A percentile compares a stretch with the other conserved stretches of the same genome.
These are phyloP conservation scores for Termitomyces sp. DNA, from an alignment of 768 basidiomycete genomes.

Conservation along the genomic window DNA sequence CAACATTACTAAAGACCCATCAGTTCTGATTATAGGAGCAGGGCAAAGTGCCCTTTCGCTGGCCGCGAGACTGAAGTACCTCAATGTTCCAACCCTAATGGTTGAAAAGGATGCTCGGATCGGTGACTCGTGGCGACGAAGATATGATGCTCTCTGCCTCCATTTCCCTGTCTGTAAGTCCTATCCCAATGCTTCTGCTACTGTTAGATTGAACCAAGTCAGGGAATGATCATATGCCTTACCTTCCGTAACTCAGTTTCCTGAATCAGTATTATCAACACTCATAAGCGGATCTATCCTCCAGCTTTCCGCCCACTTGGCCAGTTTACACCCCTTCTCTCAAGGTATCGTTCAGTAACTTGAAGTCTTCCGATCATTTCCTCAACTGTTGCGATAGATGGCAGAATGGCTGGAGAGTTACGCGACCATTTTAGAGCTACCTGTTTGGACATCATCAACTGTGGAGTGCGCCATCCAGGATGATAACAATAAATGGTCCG, in stretches of 20 bases:
- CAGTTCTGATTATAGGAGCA: not conserved
- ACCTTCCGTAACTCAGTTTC: not conserved
- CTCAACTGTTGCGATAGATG: not conserved
- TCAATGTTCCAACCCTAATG: too few relatives aligned
- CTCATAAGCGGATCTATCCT: not conserved
- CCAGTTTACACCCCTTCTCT: not conserved
- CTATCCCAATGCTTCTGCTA: too few relatives aligned
- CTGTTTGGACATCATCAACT: not conserved
- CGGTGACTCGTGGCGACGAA: too few relatives aligned
- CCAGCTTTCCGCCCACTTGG: not conserved
- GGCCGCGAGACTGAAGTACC: not conserved
- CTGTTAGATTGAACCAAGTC: not conserved
- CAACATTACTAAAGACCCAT: not conserved
- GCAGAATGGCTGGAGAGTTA: not conserved
- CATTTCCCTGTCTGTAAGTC: too few relatives aligned
- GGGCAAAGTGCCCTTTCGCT: not conserved
- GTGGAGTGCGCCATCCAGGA: not conserved
- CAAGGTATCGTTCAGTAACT: not conserved
- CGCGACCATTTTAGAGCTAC: not conserved
- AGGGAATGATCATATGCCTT: not conserved
- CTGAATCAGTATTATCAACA: not conserved
- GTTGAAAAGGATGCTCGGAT: too few relatives aligned
- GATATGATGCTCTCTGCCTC: too few relatives aligned
- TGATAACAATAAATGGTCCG: not conserved
- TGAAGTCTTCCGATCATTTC: not conserved